Percentiles rank a stretch among this genome's conserved stretches.
Evolutionary conservation across 192 early-diverging fungal species (phyloP).

Genomic region (Entomortierella lignicola): DNA sequence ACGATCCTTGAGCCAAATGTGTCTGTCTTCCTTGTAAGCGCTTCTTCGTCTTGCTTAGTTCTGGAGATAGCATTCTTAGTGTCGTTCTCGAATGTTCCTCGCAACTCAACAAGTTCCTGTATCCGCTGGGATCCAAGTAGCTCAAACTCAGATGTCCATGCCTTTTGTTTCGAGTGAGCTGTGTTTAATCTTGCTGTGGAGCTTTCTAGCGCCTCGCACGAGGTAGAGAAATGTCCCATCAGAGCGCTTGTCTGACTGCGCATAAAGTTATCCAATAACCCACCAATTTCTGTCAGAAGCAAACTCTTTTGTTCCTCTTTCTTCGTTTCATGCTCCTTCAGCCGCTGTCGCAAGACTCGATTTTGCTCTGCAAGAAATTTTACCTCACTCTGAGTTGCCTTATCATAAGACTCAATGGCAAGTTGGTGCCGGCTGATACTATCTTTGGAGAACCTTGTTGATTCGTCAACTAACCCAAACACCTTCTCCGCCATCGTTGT

Average conservation of each 20-base stretch:
- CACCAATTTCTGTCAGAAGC: conserved; percentile 28
- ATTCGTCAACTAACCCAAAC: conserved; percentile 21
- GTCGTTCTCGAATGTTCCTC: conserved; percentile 3
- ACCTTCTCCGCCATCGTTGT: background rate
- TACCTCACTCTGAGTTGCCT: conserved; percentile 27
- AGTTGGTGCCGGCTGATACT: conserved; percentile 11
- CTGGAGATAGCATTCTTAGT: background rate
- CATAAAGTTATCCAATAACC: conserved; percentile 27
- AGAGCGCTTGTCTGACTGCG: conserved; percentile 18
- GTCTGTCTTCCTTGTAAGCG: background rate
- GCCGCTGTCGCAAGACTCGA: conserved; percentile 16
- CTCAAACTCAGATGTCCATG: conserved; percentile 19
- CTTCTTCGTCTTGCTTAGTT: background rate
- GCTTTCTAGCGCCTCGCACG: conserved; percentile 7
- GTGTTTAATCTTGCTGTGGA: conserved; percentile 6
- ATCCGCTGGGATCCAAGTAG: conserved; percentile 6
- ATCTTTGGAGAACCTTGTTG: conserved; percentile 24
- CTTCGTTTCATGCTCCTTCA: conserved; percentile 17
- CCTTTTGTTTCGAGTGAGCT: conserved; percentile 17
- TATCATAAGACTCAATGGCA: conserved; percentile 17
- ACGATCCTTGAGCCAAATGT: background rate
- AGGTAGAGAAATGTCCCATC: conserved; percentile 22
- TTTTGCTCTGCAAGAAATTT: conserved; percentile 29
- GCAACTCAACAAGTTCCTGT: conserved; percentile 11
- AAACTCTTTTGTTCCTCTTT: conserved; percentile 7